These are phyloP conservation scores for Abrus precatorius DNA, from an alignment of 306 rosid genomes.

Conservation along the genomic window DNA sequence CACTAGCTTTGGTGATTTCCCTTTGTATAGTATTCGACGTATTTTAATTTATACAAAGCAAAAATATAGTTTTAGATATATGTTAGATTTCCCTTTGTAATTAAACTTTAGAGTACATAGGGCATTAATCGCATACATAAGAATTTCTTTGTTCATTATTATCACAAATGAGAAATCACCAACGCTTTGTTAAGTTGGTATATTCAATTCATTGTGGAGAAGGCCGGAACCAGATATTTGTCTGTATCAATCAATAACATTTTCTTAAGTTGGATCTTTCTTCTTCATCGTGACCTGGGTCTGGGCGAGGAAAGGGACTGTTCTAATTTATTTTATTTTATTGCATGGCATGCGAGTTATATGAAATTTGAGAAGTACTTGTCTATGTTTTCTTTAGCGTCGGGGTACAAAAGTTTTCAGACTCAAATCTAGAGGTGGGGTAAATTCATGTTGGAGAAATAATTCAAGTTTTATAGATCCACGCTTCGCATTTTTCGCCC, in stretches of 20 bases:
- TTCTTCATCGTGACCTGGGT: slow-evolving; percentile 51
- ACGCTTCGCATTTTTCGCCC: slow-evolving; percentile 40
- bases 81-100: slow-evolving; percentile 1
- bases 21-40: background rate
- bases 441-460: slow-evolving; percentile 46
- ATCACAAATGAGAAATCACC: background rate
- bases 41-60: background rate
- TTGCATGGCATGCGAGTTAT: slow-evolving; percentile 27
- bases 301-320: slow-evolving; percentile 54
- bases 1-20: background rate
- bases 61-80: background rate
- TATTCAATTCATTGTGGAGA: slow-evolving; percentile 28
- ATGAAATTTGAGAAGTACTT: background rate
- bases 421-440: slow-evolving; percentile 46
- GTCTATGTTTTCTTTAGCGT: slow-evolving; percentile 21
- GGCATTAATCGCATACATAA: slow-evolving; percentile 2
- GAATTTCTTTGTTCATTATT: background rate
- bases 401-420: slow-evolving; percentile 28
- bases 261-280: slow-evolving; percentile 5
- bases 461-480: slow-evolving; percentile 46
- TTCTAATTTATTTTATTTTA: slow-evolving; percentile 33
- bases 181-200: slow-evolving; percentile 23
- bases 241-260: slow-evolving; percentile 1
- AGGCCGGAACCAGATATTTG: slow-evolving; percentile 44
- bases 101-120: background rate